phyloP scores from a whole-genome alignment of 306 rosid species.

The Aeschynomene evenia region DNA sequence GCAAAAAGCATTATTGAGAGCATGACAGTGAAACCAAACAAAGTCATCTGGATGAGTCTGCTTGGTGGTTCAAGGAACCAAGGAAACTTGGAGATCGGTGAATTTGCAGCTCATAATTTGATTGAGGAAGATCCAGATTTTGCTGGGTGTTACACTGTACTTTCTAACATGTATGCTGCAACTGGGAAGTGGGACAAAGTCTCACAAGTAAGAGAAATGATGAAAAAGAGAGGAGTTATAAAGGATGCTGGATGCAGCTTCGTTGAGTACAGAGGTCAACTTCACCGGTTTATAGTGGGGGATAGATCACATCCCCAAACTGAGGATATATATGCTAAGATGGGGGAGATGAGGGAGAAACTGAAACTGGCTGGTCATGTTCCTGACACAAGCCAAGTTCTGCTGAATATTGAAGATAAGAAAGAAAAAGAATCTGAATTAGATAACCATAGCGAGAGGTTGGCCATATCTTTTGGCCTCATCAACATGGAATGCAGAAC shows the following conservation, averaged over 20 bases:
- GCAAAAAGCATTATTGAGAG: slow-evolving; percentile 47
- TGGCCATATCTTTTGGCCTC: slow-evolving; percentile 65
- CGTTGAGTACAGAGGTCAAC: slow-evolving; percentile 48
- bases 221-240: slow-evolving; percentile 44
- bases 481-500: slow-evolving; percentile 37
- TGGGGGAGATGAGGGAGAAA: slow-evolving; percentile 54
- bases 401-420: slow-evolving; percentile 43
- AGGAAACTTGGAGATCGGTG: slow-evolving; percentile 44
- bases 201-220: slow-evolving; percentile 49
- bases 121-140: slow-evolving; percentile 49
- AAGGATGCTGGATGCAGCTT: slow-evolving; percentile 63
- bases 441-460: slow-evolving; percentile 60
- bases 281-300: slow-evolving; percentile 51
- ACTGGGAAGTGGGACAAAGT: slow-evolving; percentile 55
- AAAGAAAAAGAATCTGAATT: slow-evolving; percentile 52
- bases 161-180: slow-evolving; percentile 61
- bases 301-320: slow-evolving; percentile 53
- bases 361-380: slow-evolving; percentile 51
- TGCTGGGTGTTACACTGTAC: slow-evolving; percentile 46
- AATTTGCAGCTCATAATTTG: slow-evolving; percentile 48
- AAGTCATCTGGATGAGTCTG: slow-evolving; percentile 61
- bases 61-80: slow-evolving; percentile 55
- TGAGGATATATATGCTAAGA: slow-evolving; percentile 44
- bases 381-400: slow-evolving; percentile 66
- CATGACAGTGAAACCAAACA: slow-evolving; percentile 60